Evolutionary conservation across 345 rosid species (phyloP), one percentile per base, ranked within the genome.

Genomic region (Sonneratia caseolaris): DNA sequence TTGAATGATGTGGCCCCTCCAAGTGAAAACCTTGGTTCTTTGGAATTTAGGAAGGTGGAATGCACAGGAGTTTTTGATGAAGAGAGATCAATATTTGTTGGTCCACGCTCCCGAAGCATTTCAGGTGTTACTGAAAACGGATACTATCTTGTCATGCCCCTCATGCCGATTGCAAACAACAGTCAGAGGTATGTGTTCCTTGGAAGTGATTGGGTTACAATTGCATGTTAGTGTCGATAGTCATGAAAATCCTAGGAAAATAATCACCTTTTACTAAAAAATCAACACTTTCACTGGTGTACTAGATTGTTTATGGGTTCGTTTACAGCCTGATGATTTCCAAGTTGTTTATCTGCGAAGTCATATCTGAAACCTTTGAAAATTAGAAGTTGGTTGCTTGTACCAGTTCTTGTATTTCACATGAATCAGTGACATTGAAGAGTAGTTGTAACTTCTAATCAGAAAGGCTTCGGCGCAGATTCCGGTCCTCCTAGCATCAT

Each of bases 61-160:
- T 84, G 96, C 81, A 85, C 80, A 79, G 99, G 99, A 66, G 79
- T 83, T 75, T 92, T 90, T 67, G 85, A 92, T 65, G 90, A 92
- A 56, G 72, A 76, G 76, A 86, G 72, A 38, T 95, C 96, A 67
- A 75, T 95, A 68, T 92, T 66, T 81, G 80, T 95, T 56, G 98
- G 99, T 62, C 99, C 98, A 65, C 92, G 98, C 37, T 90, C 99
- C 71, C 87, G 97, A 82, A 87, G 91, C 79, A 86, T 95, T 75
- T 95, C 97, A 0, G 99, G 98, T 67, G 84, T 92, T 59, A 90
- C 98, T 47, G 99, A 90, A 78, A 95, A 90, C 80, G 99, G 99
- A 49, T 90, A 81, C 74, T 89, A 80, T 80, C 78, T 92, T 64
- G 86, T 92, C 73, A 88, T 91, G 19, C 98, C 99, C 72, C 83